Conservation (phyloP, 2,329 filamentous ascomycete species). For the Basipetospora sp. region DNA sequence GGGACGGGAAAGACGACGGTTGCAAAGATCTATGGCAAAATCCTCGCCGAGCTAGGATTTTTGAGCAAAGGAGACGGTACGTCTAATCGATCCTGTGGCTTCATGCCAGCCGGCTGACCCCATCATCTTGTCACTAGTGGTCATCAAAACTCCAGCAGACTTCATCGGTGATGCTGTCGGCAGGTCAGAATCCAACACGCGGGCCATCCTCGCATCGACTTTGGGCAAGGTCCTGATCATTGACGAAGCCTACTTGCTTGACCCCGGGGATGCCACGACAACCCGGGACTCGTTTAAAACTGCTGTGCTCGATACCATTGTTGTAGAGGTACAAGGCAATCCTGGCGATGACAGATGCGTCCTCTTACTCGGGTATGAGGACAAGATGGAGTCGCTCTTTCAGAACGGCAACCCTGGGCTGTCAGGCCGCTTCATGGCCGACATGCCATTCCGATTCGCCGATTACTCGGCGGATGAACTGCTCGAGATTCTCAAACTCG, state of each 20-base stretch:
- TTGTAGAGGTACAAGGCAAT: slow-evolving; percentile 55
- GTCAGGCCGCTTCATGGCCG: slow-evolving; percentile 47
- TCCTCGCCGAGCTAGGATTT: slow-evolving; percentile 56
- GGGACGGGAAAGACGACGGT: slow-evolving; percentile 68
- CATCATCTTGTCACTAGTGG: slow-evolving; percentile 53
- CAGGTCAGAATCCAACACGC: slow-evolving; percentile 55
- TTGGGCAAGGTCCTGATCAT: slow-evolving; percentile 65
- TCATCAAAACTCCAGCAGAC: slow-evolving; percentile 58
- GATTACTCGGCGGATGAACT: slow-evolving; percentile 50
- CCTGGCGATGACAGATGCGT: slow-evolving; percentile 61
- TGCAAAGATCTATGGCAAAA: slow-evolving; percentile 55
- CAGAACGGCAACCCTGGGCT: slow-evolving; percentile 58
- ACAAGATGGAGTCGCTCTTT: slow-evolving; percentile 58
- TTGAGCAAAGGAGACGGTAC: no score
- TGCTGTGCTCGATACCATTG: slow-evolving; percentile 58
- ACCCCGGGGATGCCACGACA: slow-evolving; percentile 9
- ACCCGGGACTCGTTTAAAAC: slow-evolving; percentile 34
- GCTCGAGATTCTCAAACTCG: slow-evolving; percentile 43
- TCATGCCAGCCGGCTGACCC: no score
- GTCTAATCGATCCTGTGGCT: no score
- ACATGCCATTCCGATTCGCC: slow-evolving; percentile 50
- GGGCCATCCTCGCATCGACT: slow-evolving; percentile 51
- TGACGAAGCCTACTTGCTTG: slow-evolving; percentile 63
- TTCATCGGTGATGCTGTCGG: slow-evolving; percentile 53
- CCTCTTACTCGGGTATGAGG: slow-evolving; percentile 54